These are phyloP conservation scores for Saccharomyces hybrid DNA, from an alignment of 1,139 yeast species.

Conservation along the genomic window DNA sequence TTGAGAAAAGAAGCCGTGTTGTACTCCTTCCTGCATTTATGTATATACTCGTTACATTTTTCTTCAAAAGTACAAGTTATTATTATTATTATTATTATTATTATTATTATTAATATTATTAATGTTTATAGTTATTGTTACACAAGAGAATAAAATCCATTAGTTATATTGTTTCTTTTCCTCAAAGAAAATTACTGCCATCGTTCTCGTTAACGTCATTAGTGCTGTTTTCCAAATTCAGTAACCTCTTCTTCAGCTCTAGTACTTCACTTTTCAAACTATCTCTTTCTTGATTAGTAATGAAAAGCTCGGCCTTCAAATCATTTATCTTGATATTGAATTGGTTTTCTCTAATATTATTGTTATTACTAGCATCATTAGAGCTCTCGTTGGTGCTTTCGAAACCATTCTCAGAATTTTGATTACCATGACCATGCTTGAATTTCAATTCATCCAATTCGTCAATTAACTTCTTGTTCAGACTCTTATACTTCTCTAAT, in stretches of 20 bases:
- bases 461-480: slow-evolving; percentile 47
- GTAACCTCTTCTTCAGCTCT: slow-evolving; percentile 50
- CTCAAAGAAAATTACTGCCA: background rate
- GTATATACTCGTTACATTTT: background rate
- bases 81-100: background rate
- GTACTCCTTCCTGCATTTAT: background rate
- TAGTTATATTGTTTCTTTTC: slow-evolving; percentile 1
- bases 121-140: background rate
- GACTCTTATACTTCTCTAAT: slow-evolving; percentile 49
- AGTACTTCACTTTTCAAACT: slow-evolving; percentile 60
- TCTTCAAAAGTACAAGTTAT: background rate
- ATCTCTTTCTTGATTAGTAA: slow-evolving; percentile 77
- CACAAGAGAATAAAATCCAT: slow-evolving; percentile 1
- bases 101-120: background rate
- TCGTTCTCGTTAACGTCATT: background rate
- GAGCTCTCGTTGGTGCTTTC: slow-evolving; percentile 7
- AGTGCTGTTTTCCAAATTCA: slow-evolving; percentile 9
- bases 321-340: slow-evolving; percentile 73
- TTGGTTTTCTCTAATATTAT: slow-evolving; percentile 53
- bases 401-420: slow-evolving; percentile 3
- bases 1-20: background rate
- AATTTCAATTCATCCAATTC: slow-evolving; percentile 64
- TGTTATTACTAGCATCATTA: slow-evolving; percentile 33
- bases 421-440: slow-evolving; percentile 19
- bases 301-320: slow-evolving; percentile 74